Conservation (phyloP, 2,329 filamentous ascomycete species). For the Pseudohalonectria lignicola region DNA sequence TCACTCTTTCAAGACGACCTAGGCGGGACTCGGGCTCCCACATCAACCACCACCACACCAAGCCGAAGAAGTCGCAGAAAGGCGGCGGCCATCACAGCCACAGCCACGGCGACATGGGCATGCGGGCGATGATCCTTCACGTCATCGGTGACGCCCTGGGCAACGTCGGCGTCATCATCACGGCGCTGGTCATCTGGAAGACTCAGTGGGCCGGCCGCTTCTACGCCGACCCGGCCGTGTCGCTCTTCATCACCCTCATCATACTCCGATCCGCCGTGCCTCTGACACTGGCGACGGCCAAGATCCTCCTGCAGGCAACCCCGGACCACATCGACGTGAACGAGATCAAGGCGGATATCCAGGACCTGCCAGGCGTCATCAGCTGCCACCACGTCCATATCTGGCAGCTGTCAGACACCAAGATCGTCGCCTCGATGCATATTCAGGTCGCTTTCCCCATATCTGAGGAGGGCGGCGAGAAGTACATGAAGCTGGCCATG, state of each 20-base stretch:
- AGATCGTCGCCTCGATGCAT: constrained; percentile 86
- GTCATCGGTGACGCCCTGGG: constrained; percentile 76
- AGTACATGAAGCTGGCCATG: constrained; percentile 84
- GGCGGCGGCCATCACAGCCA: constrained; percentile 55
- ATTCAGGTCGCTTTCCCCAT: constrained; percentile 88
- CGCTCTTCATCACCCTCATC: constrained; percentile 81
- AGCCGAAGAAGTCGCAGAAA: constrained; percentile 67
- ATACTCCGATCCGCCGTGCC: constrained; percentile 66
- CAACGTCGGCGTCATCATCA: constrained; percentile 75
- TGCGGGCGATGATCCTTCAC: constrained; percentile 73
- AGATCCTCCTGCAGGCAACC: constrained; percentile 89
- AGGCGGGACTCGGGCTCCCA: constrained; percentile 45
- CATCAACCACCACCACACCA: constrained; percentile 60
- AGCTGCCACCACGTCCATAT: constrained; percentile 95
- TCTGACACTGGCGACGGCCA: constrained; percentile 66
- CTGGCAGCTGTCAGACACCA: constrained; percentile 94
- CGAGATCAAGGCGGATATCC: constrained; percentile 87
- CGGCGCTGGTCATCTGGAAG: constrained; percentile 84
- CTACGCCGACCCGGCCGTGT: constrained; percentile 88
- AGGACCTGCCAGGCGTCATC: constrained; percentile 70
- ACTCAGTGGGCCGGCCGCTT: constrained; percentile 70
- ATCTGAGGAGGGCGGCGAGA: constrained; percentile 62
- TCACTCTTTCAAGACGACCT: constrained; percentile 14
- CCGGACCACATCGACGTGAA: constrained; percentile 80
- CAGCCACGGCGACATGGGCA: constrained; percentile 83